These are phyloP conservation scores for Aspergillus texensis DNA, from an alignment of 2,329 filamentous ascomycete species.

Conservation along the genomic window DNA sequence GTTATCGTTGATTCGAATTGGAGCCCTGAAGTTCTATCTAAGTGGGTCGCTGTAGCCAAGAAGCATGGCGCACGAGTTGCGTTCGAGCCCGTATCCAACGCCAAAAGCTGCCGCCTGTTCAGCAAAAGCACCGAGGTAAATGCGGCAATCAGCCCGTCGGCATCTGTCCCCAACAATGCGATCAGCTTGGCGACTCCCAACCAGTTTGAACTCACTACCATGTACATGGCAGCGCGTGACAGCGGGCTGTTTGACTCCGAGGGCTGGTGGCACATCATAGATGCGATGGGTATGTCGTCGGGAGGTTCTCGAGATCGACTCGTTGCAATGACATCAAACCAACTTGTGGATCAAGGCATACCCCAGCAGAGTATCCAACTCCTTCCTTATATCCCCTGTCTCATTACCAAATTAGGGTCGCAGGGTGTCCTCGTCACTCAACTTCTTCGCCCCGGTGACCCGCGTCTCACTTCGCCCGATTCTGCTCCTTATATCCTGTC, in stretches of 20 bases:
- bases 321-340: conserved; percentile 64
- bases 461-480: conserved; percentile 63
- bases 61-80: conserved; percentile 63
- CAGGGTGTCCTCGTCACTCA: conserved; percentile 75
- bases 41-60: conserved; percentile 68
- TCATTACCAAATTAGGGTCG: conserved; percentile 80
- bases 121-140: conserved; percentile 21
- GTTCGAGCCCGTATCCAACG: conserved; percentile 86
- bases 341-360: conserved; percentile 76
- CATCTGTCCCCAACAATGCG: conserved; percentile 62
- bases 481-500: conserved; percentile 72
- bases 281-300: conserved; percentile 73
- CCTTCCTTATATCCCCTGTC: conserved; percentile 81
- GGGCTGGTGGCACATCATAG: conserved; percentile 78
- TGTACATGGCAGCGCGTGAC: conserved; percentile 71
- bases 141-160: conserved; percentile 34
- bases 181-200: conserved; percentile 83
- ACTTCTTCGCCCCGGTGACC: conserved; percentile 68
- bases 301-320: conserved; percentile 71
- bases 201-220: conserved; percentile 74
- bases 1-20: conserved; percentile 89
- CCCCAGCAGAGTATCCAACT: conserved; percentile 83
- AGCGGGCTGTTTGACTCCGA: conserved; percentile 68
- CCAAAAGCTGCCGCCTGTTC: conserved; percentile 75
- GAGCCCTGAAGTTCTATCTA: conserved; percentile 65